phyloP scores from a whole-genome alignment of 2,329 filamentous ascomycete species.

The Colletotrichum coccodes region DNA sequence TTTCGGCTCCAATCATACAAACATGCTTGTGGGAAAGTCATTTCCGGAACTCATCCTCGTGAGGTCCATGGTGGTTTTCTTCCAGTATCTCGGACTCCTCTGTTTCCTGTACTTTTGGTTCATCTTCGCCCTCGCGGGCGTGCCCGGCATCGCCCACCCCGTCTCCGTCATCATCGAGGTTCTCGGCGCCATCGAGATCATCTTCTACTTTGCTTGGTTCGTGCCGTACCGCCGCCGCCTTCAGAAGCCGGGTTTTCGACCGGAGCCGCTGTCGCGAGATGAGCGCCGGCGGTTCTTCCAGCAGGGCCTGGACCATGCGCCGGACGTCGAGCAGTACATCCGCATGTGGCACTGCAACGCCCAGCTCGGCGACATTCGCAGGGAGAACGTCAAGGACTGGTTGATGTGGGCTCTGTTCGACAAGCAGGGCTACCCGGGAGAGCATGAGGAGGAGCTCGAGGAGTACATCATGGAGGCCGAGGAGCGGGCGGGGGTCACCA shows the following conservation, averaged over 20 bases:
- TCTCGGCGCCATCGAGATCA: slow-evolving; percentile 45
- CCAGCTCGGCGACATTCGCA: slow-evolving; percentile 63
- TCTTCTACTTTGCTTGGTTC: slow-evolving; percentile 56
- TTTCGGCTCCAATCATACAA: not conserved
- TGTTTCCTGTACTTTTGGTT: slow-evolving; percentile 37
- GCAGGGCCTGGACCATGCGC: slow-evolving; percentile 63
- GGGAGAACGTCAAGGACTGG: slow-evolving; percentile 76
- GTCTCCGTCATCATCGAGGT: slow-evolving; percentile 37
- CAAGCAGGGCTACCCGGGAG: slow-evolving; percentile 48
- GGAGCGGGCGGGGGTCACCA: slow-evolving; percentile 56
- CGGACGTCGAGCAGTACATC: slow-evolving; percentile 67
- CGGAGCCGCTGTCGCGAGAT: slow-evolving; percentile 50
- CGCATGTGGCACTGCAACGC: slow-evolving; percentile 75
- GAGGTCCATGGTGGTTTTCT: slow-evolving; percentile 19
- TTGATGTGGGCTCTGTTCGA: slow-evolving; percentile 76
- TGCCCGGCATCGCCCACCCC: slow-evolving; percentile 36
- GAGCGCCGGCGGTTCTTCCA: slow-evolving; percentile 67
- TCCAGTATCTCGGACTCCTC: slow-evolving; percentile 29
- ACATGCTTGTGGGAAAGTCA: slow-evolving; percentile 29
- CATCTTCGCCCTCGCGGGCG: slow-evolving; percentile 34
- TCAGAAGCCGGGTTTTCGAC: slow-evolving; percentile 49
- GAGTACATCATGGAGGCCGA: slow-evolving; percentile 64
- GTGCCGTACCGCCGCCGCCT: slow-evolving; percentile 53
- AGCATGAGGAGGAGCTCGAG: slow-evolving; percentile 53
- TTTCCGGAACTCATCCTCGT: slow-evolving; percentile 28